Conservation (phyloP, 2,329 filamentous ascomycete genomes). For the Fusarium sp. region DNA sequence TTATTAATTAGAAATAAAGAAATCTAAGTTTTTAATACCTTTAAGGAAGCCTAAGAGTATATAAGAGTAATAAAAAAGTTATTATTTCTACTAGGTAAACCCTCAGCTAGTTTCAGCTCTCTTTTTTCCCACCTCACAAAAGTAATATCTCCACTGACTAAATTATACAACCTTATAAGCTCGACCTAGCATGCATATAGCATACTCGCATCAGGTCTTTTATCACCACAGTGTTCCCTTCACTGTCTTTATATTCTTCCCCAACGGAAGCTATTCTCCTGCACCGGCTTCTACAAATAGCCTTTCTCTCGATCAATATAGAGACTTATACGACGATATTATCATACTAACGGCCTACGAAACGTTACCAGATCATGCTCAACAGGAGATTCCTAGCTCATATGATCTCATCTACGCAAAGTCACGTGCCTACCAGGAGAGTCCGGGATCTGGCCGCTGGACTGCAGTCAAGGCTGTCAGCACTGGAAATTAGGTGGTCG, state of each 20-base stretch:
- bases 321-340: constrained; percentile 17
- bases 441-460: constrained; percentile 2
- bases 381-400: constrained; percentile 13
- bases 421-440: constrained; percentile 17
- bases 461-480: no score
- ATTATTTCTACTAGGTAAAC: no score
- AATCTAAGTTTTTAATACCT: no score
- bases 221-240: neutral
- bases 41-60: no score
- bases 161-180: neutral
- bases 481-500: no score
- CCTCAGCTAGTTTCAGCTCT: neutral
- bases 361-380: neutral
- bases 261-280: neutral
- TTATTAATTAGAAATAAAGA: no score
- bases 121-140: neutral
- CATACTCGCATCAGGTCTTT: neutral
- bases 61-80: no score
- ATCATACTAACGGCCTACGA: constrained; percentile 8
- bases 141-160: neutral
- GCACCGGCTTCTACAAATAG: neutral
- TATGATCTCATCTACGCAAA: constrained; percentile 21
- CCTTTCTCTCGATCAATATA: constrained; percentile 7
- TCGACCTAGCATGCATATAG: neutral
- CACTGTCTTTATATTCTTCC: constrained; percentile 19